These are phyloP conservation scores for Alternaria sp. DNA, from an alignment of 2,329 filamentous ascomycete genomes.

Conservation along the genomic window DNA sequence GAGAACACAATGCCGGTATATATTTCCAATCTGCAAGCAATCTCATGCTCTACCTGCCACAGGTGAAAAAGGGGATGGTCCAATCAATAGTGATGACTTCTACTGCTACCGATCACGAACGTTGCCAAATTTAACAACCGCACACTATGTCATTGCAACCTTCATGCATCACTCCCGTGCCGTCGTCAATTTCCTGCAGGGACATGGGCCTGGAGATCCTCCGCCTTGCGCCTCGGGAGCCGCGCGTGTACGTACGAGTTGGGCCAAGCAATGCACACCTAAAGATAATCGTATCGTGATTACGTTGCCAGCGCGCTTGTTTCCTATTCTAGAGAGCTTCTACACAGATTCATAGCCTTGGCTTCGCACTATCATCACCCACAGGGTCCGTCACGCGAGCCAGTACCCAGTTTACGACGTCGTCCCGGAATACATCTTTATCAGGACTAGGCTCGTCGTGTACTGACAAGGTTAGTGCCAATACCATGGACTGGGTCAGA, in stretches of 20 bases:
- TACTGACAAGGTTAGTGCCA: conserved; percentile 35
- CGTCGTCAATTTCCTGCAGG: conserved; percentile 11
- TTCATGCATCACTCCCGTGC: neutral
- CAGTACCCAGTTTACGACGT: conserved; percentile 47
- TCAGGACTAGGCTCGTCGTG: conserved; percentile 47
- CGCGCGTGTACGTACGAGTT: conserved; percentile 10
- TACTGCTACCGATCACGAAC: neutral
- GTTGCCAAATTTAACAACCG: neutral
- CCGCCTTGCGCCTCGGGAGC: conserved; percentile 13
- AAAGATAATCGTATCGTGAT: conserved; percentile 1
- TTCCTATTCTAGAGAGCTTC: conserved; percentile 9
- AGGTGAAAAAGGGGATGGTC: neutral
- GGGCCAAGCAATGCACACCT: neutral
- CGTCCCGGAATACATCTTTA: conserved; percentile 43
- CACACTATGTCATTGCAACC: neutral
- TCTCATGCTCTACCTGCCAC: neutral
- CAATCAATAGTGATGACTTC: neutral
- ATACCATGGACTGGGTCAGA: neutral
- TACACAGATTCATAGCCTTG: conserved; percentile 38
- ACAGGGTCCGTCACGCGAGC: conserved; percentile 41
- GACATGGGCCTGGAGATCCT: conserved; percentile 1
- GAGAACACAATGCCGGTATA: neutral
- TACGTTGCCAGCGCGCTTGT: conserved; percentile 13
- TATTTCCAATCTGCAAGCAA: neutral
- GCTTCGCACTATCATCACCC: conserved; percentile 36